phyloP scores from a whole-genome alignment of 2,329 filamentous ascomycete genomes.

The Sporothrix dimorphospora region DNA sequence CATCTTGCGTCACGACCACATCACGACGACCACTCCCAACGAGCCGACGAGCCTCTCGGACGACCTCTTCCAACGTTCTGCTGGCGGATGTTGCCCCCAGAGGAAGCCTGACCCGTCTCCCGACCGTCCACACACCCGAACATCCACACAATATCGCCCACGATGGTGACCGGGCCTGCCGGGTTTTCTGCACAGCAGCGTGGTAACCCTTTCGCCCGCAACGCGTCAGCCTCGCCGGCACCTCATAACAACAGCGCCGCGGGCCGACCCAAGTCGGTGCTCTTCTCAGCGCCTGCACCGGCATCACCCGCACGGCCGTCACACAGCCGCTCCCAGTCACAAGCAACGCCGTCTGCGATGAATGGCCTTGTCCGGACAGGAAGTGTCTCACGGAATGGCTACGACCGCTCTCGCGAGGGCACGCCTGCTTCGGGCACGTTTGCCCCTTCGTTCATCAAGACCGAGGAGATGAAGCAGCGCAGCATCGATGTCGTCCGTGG shows the following conservation, averaged over 20 bases:
- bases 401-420: constrained; percentile 66
- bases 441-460: constrained; percentile 93
- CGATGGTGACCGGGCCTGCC: constrained; percentile 28
- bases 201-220: constrained; percentile 78
- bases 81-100: constrained; percentile 29
- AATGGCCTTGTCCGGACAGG: constrained; percentile 31
- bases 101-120: background rate
- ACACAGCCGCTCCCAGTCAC: constrained; percentile 53
- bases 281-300: constrained; percentile 62
- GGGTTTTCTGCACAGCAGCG: constrained; percentile 47
- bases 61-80: background rate
- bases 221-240: constrained; percentile 66
- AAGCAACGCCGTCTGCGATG: constrained; percentile 6
- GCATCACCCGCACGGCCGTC: constrained; percentile 48
- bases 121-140: background rate
- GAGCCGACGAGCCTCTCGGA: background rate
- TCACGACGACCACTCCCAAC: background rate
- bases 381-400: constrained; percentile 45
- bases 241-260: constrained; percentile 45
- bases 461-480: constrained; percentile 68
- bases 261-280: constrained; percentile 73
- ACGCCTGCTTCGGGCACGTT: constrained; percentile 77
- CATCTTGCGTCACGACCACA: constrained; percentile 14
- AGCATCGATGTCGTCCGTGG: constrained; percentile 62
- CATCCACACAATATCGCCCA: background rate